phyloP scores from a whole-genome alignment of 345 rosid genomes.

The Aquilaria malaccensis region DNA sequence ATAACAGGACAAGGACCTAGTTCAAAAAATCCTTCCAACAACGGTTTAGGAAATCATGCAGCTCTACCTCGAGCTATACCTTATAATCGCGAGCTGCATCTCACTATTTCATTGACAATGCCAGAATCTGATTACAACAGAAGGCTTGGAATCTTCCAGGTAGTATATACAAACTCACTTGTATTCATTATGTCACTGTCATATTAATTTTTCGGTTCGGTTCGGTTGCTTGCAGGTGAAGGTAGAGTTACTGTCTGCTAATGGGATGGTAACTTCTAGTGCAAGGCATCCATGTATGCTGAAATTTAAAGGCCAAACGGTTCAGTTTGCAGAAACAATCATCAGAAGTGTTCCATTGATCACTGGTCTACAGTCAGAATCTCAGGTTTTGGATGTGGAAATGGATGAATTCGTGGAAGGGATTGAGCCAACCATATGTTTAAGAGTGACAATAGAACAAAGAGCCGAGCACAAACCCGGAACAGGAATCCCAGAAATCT shows the following conservation, averaged over 20 bases:
- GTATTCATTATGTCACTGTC: too few relatives aligned
- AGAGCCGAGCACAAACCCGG: conserved; percentile 26
- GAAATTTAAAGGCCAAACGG: conserved; percentile 24
- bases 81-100: conserved; percentile 19
- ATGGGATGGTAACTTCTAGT: conserved; percentile 22
- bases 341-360: conserved; percentile 20
- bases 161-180: not conserved
- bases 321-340: conserved; percentile 15
- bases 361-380: conserved; percentile 21
- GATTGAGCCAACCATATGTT: conserved; percentile 17
- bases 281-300: conserved; percentile 27
- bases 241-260: conserved; percentile 24
- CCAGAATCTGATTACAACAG: conserved; percentile 32
- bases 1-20: not conserved
- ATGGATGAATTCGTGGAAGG: conserved; percentile 21
- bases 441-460: conserved; percentile 23
- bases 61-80: conserved; percentile 17
- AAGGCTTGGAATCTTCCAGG: conserved; percentile 33
- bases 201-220: not conserved
- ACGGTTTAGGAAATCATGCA: not conserved
- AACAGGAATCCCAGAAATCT: conserved; percentile 30
- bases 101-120: conserved; percentile 21
- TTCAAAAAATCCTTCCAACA: conserved; percentile 1
- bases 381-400: conserved; percentile 22
- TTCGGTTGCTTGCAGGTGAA: conserved; percentile 14